Evolutionary conservation across 1,284 basidiomycete species (phyloP).

Genomic region (Cutaneotrichosporon dermatis): DNA sequence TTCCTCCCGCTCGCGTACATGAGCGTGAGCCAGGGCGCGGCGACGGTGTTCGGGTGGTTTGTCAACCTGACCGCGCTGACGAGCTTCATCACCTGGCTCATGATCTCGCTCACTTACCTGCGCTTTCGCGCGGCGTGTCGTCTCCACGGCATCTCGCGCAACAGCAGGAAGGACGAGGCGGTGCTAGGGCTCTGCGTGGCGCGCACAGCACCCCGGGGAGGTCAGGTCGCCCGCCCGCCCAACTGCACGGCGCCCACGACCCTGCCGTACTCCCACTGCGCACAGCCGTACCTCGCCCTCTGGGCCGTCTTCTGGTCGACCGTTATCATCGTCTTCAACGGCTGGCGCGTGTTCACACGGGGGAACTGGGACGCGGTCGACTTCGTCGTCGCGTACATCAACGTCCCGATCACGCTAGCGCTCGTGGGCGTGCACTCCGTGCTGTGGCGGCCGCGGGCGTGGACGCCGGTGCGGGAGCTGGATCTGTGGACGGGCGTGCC

Average conservation of each 20-base stretch:
- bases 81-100: slow-evolving; percentile 20
- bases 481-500: slow-evolving; percentile 77
- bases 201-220: too few species aligned
- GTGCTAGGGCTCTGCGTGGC: too few species aligned
- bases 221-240: too few species aligned
- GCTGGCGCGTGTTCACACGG: slow-evolving; percentile 23
- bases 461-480: slow-evolving; percentile 60
- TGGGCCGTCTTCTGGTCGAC: slow-evolving; percentile 23
- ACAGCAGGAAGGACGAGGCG: not conserved
- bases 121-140: slow-evolving; percentile 28
- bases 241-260: too few species aligned
- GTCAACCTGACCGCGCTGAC: slow-evolving; percentile 22
- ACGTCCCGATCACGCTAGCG: slow-evolving; percentile 17
- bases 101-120: slow-evolving; percentile 26
- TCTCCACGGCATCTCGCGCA: slow-evolving; percentile 26
- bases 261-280: slow-evolving; percentile 5
- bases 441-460: slow-evolving; percentile 51
- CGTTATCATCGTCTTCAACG: slow-evolving; percentile 27
- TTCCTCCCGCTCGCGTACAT: slow-evolving; percentile 56
- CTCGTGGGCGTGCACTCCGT: slow-evolving; percentile 14
- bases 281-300: slow-evolving; percentile 24
- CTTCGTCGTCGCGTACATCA: slow-evolving; percentile 27
- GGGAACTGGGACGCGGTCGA: slow-evolving; percentile 35
- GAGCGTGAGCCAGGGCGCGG: slow-evolving; percentile 54
- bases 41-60: slow-evolving; percentile 71